Conservation (phyloP, 805 yeast species). For the Ogataea trehaloabstinens region DNA sequence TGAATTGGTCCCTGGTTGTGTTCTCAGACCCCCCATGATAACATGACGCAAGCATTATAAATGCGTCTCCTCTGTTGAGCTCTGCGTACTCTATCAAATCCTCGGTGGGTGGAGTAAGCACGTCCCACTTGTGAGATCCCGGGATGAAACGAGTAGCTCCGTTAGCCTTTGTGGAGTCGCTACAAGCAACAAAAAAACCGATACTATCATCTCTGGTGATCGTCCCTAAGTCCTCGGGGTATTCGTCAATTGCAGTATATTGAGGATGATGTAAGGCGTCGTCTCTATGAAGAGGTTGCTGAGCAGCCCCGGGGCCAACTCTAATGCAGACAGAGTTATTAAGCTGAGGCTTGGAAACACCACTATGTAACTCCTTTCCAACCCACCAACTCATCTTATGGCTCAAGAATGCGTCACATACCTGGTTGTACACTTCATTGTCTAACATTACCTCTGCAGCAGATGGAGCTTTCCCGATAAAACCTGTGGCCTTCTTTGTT, state of each 20-base stretch:
- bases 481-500: slow-evolving; percentile 25
- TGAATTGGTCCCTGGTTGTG: slow-evolving; percentile 22
- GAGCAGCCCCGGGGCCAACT: slow-evolving; percentile 28
- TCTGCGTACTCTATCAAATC: slow-evolving; percentile 26
- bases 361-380: slow-evolving; percentile 22
- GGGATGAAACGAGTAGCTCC: slow-evolving; percentile 34
- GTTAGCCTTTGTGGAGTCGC: slow-evolving; percentile 22
- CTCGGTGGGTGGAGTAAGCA: slow-evolving; percentile 22
- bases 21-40: slow-evolving; percentile 34
- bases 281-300: slow-evolving; percentile 27
- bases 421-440: slow-evolving; percentile 17
- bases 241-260: slow-evolving; percentile 13
- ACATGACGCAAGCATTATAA: slow-evolving; percentile 30
- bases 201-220: slow-evolving; percentile 23
- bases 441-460: slow-evolving; percentile 18
- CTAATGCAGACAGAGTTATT: slow-evolving; percentile 22
- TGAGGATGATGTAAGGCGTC: slow-evolving; percentile 26
- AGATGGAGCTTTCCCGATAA: slow-evolving; percentile 20
- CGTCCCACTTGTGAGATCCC: slow-evolving; percentile 36
- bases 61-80: slow-evolving; percentile 31
- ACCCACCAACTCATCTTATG: slow-evolving; percentile 21
- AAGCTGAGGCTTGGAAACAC: slow-evolving; percentile 20
- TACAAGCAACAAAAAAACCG: slow-evolving; percentile 23
- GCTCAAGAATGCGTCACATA: slow-evolving; percentile 20
- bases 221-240: slow-evolving; percentile 11